phyloP scores from a whole-genome alignment of 345 rosid species.

The Heritiera fomes region DNA sequence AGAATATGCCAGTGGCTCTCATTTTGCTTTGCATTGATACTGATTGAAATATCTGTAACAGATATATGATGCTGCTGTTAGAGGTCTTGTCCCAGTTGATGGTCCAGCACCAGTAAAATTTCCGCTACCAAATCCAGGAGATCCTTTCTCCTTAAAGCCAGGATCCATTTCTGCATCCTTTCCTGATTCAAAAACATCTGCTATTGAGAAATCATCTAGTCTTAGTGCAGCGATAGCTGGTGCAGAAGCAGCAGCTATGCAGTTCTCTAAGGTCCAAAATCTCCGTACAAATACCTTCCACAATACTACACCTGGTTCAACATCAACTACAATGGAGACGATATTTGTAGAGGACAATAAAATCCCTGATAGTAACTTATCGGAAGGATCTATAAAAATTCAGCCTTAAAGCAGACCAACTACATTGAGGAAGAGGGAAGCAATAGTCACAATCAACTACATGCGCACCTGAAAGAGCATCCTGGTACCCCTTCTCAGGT shows the following conservation, averaged over 20 bases:
- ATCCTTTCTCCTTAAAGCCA: slow-evolving; percentile 74
- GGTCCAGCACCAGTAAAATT: slow-evolving; percentile 62
- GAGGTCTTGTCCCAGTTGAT: slow-evolving; percentile 68
- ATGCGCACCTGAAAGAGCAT: slow-evolving; percentile 27
- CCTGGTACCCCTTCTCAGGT: slow-evolving; percentile 37
- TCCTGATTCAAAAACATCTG: slow-evolving; percentile 35
- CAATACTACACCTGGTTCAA: slow-evolving; percentile 24
- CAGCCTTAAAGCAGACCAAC: slow-evolving; percentile 12
- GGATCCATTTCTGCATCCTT: slow-evolving; percentile 48
- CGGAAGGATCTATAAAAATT: slow-evolving; percentile 28
- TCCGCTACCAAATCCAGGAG: slow-evolving; percentile 67
- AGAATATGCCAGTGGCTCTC: background rate
- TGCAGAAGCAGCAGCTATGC: slow-evolving; percentile 83
- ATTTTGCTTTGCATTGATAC: background rate
- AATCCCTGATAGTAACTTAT: slow-evolving; percentile 14
- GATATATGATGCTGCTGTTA: slow-evolving; percentile 71
- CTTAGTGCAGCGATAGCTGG: slow-evolving; percentile 80
- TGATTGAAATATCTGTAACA: slow-evolving; percentile 25
- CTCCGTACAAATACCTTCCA: slow-evolving; percentile 17
- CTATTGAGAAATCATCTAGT: slow-evolving; percentile 45
- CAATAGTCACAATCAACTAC: slow-evolving; percentile 28
- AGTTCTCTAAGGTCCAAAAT: slow-evolving; percentile 57
- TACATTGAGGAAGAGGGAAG: slow-evolving; percentile 19
- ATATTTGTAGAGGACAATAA: slow-evolving; percentile 31
- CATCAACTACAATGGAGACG: slow-evolving; percentile 17